These are phyloP conservation scores for Kandelia obovata DNA, from an alignment of 345 rosid genomes.

Conservation along the genomic window DNA sequence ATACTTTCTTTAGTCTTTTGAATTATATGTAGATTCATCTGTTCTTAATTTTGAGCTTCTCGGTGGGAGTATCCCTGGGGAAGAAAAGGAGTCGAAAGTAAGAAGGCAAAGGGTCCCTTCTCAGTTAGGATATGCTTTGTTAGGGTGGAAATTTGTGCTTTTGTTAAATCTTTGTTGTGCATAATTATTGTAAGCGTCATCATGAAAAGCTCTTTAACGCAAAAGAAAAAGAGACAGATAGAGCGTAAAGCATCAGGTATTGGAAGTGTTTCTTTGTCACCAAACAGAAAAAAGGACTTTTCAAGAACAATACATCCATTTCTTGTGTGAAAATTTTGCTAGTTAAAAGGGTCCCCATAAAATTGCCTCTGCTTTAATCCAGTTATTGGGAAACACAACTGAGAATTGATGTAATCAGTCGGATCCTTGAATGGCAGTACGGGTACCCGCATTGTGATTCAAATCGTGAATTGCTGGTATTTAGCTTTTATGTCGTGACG, in stretches of 20 bases:
- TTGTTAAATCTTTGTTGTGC: constrained; percentile 27
- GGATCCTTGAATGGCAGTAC: too few species aligned
- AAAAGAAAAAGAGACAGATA: constrained; percentile 27
- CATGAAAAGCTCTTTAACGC: constrained; percentile 37
- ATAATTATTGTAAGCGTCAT: constrained; percentile 28
- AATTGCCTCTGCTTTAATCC: constrained; percentile 23
- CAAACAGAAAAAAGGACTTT: constrained; percentile 44
- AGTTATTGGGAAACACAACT: too few species aligned
- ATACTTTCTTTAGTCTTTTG: too few species aligned
- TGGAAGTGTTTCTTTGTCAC: constrained; percentile 11
- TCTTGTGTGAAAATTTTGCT: constrained; percentile 16
- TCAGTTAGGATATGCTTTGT: constrained; percentile 19
- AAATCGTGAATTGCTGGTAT: too few species aligned
- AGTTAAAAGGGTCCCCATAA: constrained; percentile 27
- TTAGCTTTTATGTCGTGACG: background rate
- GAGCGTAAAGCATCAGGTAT: constrained; percentile 34
- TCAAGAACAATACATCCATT: constrained; percentile 15
- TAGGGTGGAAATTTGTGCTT: constrained; percentile 23
- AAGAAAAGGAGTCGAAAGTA: constrained; percentile 10
- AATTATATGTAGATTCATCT: background rate
- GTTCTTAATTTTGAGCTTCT: background rate
- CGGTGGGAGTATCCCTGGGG: background rate
- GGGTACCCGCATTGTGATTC: too few species aligned
- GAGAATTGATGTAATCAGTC: too few species aligned
- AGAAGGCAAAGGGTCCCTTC: constrained; percentile 24